These are phyloP conservation scores for Apiospora kogelbergensis DNA, from an alignment of 2,329 filamentous ascomycete species.

Conservation along the genomic window DNA sequence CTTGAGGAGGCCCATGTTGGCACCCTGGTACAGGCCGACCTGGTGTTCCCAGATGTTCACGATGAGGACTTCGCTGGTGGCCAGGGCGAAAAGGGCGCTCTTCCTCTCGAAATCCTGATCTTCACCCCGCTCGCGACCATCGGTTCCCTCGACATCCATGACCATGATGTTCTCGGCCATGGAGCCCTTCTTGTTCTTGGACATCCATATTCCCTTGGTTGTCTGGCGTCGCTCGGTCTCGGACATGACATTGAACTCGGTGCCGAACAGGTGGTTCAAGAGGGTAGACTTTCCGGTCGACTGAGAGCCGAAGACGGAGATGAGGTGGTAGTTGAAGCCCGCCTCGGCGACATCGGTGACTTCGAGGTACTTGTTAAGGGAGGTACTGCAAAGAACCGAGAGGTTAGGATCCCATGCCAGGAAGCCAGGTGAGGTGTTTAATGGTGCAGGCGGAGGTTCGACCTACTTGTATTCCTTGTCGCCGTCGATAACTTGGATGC, in stretches of 20 bases:
- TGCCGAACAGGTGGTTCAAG: conserved; percentile 93
- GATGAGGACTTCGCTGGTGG: conserved; percentile 95
- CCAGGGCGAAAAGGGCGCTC: conserved; percentile 93
- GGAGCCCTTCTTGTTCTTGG: conserved; percentile 79
- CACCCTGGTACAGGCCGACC: conserved; percentile 95
- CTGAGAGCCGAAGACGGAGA: conserved; percentile 98
- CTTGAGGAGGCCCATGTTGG: conserved; percentile 98
- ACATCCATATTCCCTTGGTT: conserved; percentile 99
- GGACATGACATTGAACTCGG: conserved; percentile 96
- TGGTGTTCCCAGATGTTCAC: conserved; percentile 99
- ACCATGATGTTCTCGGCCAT: conserved; percentile 99
- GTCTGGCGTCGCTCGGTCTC: conserved; percentile 93
- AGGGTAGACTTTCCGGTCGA: conserved; percentile 98
- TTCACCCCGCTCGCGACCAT: conserved; percentile 92
- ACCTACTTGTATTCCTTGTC: conserved; percentile 95
- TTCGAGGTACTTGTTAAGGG: conserved; percentile 79
- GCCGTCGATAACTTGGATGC: conserved; percentile 95
- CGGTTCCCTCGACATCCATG: conserved; percentile 98
- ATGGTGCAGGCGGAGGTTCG: neutral
- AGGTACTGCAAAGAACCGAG: conserved; percentile 52
- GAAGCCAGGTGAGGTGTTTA: conserved; percentile 10
- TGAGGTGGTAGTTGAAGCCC: conserved; percentile 98
- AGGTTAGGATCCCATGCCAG: conserved; percentile 10
- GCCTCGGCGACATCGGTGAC: conserved; percentile 78
- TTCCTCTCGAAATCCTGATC: conserved; percentile 99